A percentile compares a stretch with the other conserved stretches of the same genome.
These are phyloP conservation scores for Chalciporus piperatus DNA, from an alignment of 768 basidiomycete species.

Conservation along the genomic window DNA sequence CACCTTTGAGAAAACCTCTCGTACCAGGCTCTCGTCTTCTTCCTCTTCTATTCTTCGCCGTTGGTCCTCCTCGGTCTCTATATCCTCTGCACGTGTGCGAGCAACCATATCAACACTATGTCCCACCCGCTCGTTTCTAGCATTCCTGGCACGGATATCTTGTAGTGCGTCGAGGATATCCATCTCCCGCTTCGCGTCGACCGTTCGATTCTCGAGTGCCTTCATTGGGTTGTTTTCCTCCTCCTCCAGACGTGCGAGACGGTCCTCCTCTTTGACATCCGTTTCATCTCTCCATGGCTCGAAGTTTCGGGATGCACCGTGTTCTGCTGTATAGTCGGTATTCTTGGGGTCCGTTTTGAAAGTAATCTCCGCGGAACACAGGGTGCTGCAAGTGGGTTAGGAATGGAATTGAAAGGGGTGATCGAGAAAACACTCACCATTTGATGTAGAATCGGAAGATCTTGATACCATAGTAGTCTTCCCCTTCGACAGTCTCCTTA, in stretches of 20 bases:
- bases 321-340: constrained; percentile 90
- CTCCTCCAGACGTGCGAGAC: constrained; percentile 80
- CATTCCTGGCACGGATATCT: constrained; percentile 84
- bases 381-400: constrained; percentile 53
- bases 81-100: constrained; percentile 60
- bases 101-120: constrained; percentile 68
- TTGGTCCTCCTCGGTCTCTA: constrained; percentile 75
- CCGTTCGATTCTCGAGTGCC: constrained; percentile 86
- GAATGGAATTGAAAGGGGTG: background rate
- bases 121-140: constrained; percentile 84
- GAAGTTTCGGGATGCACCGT: constrained; percentile 96
- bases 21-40: constrained; percentile 90
- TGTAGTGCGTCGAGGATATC: constrained; percentile 95
- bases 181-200: constrained; percentile 96
- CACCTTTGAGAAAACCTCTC: constrained; percentile 82
- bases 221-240: constrained; percentile 99
- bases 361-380: constrained; percentile 97
- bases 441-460: constrained; percentile 93
- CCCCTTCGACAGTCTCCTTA: constrained; percentile 96
- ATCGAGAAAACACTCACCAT: constrained; percentile 49
- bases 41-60: constrained; percentile 72
- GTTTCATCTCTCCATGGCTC: constrained; percentile 93
- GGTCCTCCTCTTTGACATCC: constrained; percentile 78
- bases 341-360: constrained; percentile 99
- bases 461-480: constrained; percentile 98